A percentile compares a stretch with the other conserved stretches of the same genome.
phyloP scores from a whole-genome alignment of 2,329 filamentous ascomycete genomes.

The Hyphodiscus sp. region DNA sequence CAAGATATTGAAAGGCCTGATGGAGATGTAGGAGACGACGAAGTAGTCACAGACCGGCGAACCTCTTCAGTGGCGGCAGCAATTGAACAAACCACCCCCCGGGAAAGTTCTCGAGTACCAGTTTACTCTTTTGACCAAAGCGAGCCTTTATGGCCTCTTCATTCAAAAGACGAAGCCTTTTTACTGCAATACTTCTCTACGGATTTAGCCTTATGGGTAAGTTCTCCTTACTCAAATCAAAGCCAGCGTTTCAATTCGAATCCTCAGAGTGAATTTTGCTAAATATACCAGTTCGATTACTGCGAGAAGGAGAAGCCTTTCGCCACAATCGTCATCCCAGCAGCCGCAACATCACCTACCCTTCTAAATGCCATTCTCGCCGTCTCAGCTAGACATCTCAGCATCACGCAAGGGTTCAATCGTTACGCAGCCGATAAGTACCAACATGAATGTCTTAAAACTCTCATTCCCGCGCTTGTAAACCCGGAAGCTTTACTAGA shows the following conservation, averaged over 20 bases:
- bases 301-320: not conserved
- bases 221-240: not conserved
- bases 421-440: conserved; percentile 45
- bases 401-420: conserved; percentile 42
- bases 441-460: conserved; percentile 45
- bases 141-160: not conserved
- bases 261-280: not conserved
- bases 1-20: not conserved
- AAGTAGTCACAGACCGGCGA: not conserved
- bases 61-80: not conserved
- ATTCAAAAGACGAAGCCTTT: not conserved
- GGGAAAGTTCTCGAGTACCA: not conserved
- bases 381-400: conserved; percentile 48
- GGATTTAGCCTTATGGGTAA: not conserved
- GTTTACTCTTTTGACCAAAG: not conserved
- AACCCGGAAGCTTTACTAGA: conserved; percentile 37
- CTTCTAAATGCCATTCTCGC: conserved; percentile 52
- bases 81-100: not conserved
- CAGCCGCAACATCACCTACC: conserved; percentile 37
- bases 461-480: conserved; percentile 42
- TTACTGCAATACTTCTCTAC: not conserved
- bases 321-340: not conserved
- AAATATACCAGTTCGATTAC: not conserved
- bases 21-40: too few relatives aligned
- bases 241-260: not conserved